A percentile compares a stretch with the other conserved stretches of the same genome.
These are phyloP conservation scores for Lentinula edodes DNA, from an alignment of 768 basidiomycete species.

Conservation along the genomic window DNA sequence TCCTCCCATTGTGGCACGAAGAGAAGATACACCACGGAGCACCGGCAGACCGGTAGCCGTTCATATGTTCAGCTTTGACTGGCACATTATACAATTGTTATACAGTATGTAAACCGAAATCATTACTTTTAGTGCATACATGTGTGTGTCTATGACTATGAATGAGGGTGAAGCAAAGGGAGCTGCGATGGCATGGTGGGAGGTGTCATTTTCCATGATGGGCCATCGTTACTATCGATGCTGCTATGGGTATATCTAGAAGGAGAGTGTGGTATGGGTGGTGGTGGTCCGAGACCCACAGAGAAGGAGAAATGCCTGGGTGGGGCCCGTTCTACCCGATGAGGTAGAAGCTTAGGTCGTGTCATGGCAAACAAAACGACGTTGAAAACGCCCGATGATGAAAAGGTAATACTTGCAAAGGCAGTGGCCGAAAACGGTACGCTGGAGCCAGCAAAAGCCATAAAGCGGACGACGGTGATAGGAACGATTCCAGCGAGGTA, in stretches of 20 bases:
- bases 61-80: neutral
- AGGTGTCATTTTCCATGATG: neutral
- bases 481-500: constrained; percentile 36
- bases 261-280: neutral
- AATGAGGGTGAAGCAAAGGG: neutral
- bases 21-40: neutral
- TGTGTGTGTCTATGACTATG: neutral
- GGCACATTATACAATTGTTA: no score
- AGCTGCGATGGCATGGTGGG: neutral
- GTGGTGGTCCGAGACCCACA: neutral
- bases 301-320: neutral
- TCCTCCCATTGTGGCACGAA: constrained; percentile 46
- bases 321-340: neutral
- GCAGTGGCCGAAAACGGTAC: constrained; percentile 32
- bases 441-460: constrained; percentile 17
- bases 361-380: constrained; percentile 31
- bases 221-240: neutral
- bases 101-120: no score
- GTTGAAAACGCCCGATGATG: constrained; percentile 35
- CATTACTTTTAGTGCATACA: neutral
- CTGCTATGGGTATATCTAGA: neutral
- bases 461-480: constrained; percentile 31
- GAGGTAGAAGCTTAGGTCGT: constrained; percentile 33
- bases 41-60: no score
- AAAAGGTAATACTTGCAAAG: constrained; percentile 31